A percentile compares a stretch with the other conserved stretches of the same genome.
Conservation (phyloP, 352 stramenopile genomes). For the Nothophytophthora sp. region DNA sequence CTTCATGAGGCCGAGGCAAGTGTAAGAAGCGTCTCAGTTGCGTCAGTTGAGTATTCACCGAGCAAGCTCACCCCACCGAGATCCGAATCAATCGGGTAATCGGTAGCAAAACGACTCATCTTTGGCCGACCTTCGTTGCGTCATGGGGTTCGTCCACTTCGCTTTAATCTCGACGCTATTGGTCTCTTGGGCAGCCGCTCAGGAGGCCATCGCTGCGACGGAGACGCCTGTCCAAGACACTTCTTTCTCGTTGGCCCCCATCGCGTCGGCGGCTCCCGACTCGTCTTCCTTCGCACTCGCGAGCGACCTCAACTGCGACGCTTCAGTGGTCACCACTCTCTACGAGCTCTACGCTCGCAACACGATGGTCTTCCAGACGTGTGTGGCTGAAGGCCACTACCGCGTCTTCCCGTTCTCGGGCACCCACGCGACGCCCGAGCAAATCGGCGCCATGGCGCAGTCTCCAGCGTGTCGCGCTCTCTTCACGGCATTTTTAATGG, state of each 20-base stretch:
- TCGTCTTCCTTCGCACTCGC: conserved; percentile 36
- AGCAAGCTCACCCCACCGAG: no score
- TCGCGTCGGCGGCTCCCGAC: conserved; percentile 21
- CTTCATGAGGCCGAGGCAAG: no score
- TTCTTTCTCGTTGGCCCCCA: conserved; percentile 23
- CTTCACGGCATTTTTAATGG: conserved; percentile 37
- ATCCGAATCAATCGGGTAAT: no score
- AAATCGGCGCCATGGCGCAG: conserved; percentile 38
- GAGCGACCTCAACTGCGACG: conserved; percentile 33
- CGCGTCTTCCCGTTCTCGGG: conserved; percentile 53
- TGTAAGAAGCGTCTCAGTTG: no score
- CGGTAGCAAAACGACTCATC: no score
- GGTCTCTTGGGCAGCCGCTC: no score
- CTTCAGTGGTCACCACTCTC: conserved; percentile 23
- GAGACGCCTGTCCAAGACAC: no score
- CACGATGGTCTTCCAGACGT: conserved; percentile 46
- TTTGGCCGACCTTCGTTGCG: no score
- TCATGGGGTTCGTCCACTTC: no score
- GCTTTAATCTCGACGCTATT: no score
- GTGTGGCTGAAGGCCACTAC: conserved; percentile 38
- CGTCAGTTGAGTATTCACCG: no score
- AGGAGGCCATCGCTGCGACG: no score
- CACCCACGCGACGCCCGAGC: conserved; percentile 23
- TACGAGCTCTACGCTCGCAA: conserved; percentile 50
- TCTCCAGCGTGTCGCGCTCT: conserved; percentile 36